Base-by-base conservation (phyloP, 2,329 filamentous ascomycete species). In the Stachybotrys chlorohalonatus region DNA sequence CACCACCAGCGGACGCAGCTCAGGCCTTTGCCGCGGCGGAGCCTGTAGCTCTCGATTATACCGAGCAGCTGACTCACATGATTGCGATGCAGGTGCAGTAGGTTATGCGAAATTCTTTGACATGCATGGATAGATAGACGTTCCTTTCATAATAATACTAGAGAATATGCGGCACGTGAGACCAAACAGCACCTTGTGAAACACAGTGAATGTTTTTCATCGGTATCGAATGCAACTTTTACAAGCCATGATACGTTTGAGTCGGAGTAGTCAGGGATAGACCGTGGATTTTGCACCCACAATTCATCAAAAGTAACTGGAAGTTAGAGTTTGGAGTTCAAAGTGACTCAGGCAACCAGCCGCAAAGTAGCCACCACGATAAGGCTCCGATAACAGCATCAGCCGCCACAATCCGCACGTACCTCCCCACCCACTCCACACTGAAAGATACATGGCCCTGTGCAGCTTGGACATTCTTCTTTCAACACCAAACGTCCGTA, bases 1-100 rank as follows among this genome's bases (percentile, higher is more conserved):
- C 55, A 17, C 55, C 53, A 64, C 64, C 4, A 66, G 69, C 1
- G 5, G n/a, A 42, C 32, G 6, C 7, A 7, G 32, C 42, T 11
- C 15, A 52, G 32, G 32, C 32, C 7, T 45, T 52, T 16, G 50
- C 50, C 11, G 50, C 31, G 5, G 31, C 50, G 16, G n/a, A 52
- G 32, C 46, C 46, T 8, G n/a, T n/a, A n/a, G 9, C 46, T 9
- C 17, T 16, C 16, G 46, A 47, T 47, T 24, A 24, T 24, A 24
- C 24, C 24, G 36, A 42, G 36, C 36, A 42, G 13, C 36, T 42
- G 9, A 42, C 9, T 9, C 8, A 42, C 36, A 42, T 42, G 13
- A 13, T 42, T 42, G 36, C 36, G 36, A 13, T 42, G 9, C 36
- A 42, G 13, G 36, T 13, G 9, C 36, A 42, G 36, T 42, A 13